Conservation (phyloP, 2,329 filamentous ascomycete species). For the Phaeosphaeria sp. region DNA sequence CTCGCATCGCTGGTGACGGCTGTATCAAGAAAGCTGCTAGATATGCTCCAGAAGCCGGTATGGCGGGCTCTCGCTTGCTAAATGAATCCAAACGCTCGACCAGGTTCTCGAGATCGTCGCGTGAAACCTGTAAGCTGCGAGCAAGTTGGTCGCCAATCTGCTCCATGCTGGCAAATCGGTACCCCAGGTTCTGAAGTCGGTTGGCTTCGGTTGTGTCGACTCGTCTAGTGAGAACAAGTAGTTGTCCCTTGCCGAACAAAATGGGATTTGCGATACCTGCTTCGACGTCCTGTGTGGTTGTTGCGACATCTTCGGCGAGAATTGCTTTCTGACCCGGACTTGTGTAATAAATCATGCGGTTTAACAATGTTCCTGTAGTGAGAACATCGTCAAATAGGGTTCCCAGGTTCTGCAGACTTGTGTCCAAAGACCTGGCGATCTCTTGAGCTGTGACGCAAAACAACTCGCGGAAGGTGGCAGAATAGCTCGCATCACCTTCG, state of each 20-base stretch:
- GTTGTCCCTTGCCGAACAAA: conserved; percentile 72
- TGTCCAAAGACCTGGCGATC: conserved; percentile 72
- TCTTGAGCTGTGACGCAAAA: conserved; percentile 81
- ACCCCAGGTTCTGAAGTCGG: conserved; percentile 73
- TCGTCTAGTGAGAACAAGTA: conserved; percentile 79
- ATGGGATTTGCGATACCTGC: conserved; percentile 41
- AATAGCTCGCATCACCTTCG: conserved; percentile 72
- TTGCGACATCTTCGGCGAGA: conserved; percentile 30
- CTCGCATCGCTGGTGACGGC: conserved; percentile 47
- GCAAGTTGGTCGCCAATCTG: conserved; percentile 73
- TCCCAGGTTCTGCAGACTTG: conserved; percentile 69
- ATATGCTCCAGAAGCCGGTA: conserved; percentile 57
- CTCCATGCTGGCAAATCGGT: conserved; percentile 69
- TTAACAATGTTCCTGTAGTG: conserved; percentile 67
- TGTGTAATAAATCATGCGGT: conserved; percentile 61
- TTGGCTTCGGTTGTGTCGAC: conserved; percentile 66
- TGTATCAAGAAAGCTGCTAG: conserved; percentile 50
- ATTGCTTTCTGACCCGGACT: conserved; percentile 28
- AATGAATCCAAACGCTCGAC: conserved; percentile 71
- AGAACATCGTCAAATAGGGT: conserved; percentile 79
- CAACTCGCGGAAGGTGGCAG: conserved; percentile 78
- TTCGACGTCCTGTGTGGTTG: conserved; percentile 47
- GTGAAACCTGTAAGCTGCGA: conserved; percentile 75
- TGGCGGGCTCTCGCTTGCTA: conserved; percentile 37
- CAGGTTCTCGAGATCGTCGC: conserved; percentile 65